phyloP scores from a whole-genome alignment of 345 rosid species.

The Luvunga scandens region DNA sequence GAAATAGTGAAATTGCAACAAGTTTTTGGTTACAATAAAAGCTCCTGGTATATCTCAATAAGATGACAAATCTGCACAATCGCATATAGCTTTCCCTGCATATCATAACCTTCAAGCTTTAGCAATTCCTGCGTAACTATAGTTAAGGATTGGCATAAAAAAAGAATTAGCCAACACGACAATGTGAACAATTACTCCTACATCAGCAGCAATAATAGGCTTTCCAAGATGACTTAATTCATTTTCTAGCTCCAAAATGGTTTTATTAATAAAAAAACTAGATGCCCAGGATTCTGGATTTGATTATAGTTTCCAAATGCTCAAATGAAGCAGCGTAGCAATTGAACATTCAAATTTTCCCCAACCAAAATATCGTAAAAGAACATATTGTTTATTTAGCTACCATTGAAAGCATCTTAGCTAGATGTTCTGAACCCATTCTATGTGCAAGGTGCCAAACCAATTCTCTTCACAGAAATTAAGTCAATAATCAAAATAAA shows the following conservation, averaged over 20 bases:
- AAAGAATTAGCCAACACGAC: background rate
- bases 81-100: conserved; percentile 89
- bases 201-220: conserved; percentile 88
- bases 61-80: conserved; percentile 97
- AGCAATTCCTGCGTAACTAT: background rate
- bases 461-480: no score
- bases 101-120: conserved; percentile 21
- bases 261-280: conserved; percentile 88
- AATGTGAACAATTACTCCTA: conserved; percentile 60
- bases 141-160: background rate
- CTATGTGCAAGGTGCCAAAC: conserved; percentile 72
- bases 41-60: conserved; percentile 89
- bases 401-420: conserved; percentile 92
- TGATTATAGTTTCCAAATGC: conserved; percentile 97
- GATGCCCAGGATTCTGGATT: conserved; percentile 88
- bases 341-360: background rate
- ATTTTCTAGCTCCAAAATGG: conserved; percentile 74
- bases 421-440: conserved; percentile 99
- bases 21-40: no score
- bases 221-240: conserved; percentile 93
- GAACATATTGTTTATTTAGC: background rate
- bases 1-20: no score
- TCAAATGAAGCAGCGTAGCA: conserved; percentile 10
- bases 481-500: no score
- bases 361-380: background rate